Base-by-base conservation (phyloP, 768 basidiomycete genomes). In the Leccinum boreale region DNA sequence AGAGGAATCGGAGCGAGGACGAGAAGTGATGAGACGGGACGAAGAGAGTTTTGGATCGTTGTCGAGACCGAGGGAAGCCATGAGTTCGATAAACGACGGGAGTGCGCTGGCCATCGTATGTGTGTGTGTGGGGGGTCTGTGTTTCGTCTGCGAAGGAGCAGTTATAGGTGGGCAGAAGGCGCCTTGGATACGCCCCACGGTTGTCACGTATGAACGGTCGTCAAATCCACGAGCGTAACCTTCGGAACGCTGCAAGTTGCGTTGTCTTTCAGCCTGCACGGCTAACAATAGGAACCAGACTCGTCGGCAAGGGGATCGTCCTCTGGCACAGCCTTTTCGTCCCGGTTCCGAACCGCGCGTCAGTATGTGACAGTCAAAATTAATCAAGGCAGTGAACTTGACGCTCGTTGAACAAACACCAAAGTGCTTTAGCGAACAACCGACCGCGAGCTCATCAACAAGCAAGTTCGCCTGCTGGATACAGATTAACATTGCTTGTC, bases 31-130 rank as follows among this genome's bases (percentile, higher is more conserved):
- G 60, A 70, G 61, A 59, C 62, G 65, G 64, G 74, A 53, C 49
- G 74, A 65, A 24, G 69, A 62, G 61, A 69, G 61, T 49, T 75
- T 71, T 53, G 75, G 49, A 29, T 72, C 62, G 62, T 80, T 79
- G 62, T 89, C 84, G 72, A 92, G 79, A 62, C 89, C 91, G 64
- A 93, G 78, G 59, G 91, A 83, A 61, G 84, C 83, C 89, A 93
- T 90, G 70, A 93, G 87, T 76, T 92, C 86, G 58, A 90, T 85
- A 71, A 93, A 93, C 56, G 91, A 92, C 67, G 91, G 91, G 65
- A 92, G 85, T 67, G 88, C 73, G 69, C 67, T 55, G 36, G 86
- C 77, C 86, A 87, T 33, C 31, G 31, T 31, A 11, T 31, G 31
- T 35, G 35, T 39, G 29, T 29, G 29, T 4, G 29, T 9, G 29